Percentiles rank a stretch among this genome's conserved stretches.
Evolutionary conservation across 2,329 filamentous ascomycete species (phyloP).

Genomic region (Botrytis cinerea): DNA sequence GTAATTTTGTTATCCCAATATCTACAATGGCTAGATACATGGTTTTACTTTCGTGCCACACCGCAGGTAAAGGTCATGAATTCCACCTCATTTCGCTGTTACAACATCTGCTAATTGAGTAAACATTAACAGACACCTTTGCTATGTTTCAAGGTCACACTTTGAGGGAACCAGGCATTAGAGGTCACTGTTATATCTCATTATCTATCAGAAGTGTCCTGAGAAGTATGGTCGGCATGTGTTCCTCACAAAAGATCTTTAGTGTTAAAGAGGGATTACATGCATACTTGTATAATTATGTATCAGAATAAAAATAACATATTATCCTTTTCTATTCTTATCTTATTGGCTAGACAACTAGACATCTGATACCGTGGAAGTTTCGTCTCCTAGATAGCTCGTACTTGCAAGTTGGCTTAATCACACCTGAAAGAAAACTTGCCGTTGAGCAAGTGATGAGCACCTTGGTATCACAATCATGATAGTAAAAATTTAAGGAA

Average conservation of each 20-base stretch:
- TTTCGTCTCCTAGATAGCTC: not conserved
- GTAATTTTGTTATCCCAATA: rapidly evolving
- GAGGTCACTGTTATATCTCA: not conserved
- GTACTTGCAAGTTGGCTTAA: not conserved
- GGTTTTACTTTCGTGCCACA: not conserved
- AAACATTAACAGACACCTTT: not conserved
- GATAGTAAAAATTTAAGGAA: not conserved
- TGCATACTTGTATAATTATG: not conserved
- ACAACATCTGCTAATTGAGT: not conserved
- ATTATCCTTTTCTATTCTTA: not conserved
- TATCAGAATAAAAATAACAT: not conserved
- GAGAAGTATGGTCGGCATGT: not conserved
- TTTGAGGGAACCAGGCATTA: not conserved
- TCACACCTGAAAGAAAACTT: not conserved
- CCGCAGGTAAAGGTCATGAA: not conserved
- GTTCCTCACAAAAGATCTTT: not conserved
- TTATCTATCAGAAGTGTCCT: not conserved
- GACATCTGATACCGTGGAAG: not conserved
- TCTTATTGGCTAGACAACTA: not conserved
- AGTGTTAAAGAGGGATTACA: not conserved
- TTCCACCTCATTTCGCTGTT: rapidly evolving
- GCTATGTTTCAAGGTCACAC: not conserved
- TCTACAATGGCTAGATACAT: not conserved
- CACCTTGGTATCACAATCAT: not conserved
- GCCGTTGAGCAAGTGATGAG: not conserved